Evolutionary conservation across 2,329 filamentous ascomycete genomes (phyloP).

Genomic region (Pseudogymnoascus pannorum): DNA sequence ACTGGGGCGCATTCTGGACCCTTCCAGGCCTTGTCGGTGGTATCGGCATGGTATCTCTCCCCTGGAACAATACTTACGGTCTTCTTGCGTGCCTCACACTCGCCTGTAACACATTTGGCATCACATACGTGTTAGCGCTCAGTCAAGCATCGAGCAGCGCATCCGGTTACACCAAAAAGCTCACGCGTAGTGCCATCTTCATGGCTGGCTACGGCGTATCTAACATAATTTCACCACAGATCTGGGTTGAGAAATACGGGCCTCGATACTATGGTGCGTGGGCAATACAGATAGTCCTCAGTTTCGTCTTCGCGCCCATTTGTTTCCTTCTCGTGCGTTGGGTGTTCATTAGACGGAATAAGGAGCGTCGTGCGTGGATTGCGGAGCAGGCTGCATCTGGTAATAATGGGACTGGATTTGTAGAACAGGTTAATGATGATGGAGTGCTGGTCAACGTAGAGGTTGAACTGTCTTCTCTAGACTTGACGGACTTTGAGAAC

Average conservation of each 20-base stretch:
- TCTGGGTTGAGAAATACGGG: conserved; percentile 23
- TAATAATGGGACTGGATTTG: conserved; percentile 16
- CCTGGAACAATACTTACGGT: conserved; percentile 26
- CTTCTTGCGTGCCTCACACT: conserved; percentile 29
- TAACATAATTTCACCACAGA: conserved; percentile 28
- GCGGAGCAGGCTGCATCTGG: conserved; percentile 20
- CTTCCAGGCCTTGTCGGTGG: conserved; percentile 26
- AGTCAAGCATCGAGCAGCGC: conserved; percentile 33
- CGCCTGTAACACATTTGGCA: conserved; percentile 27
- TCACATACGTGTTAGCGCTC: conserved; percentile 32
- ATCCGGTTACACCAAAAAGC: conserved; percentile 28
- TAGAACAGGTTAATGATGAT: conserved; percentile 28
- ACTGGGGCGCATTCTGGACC: conserved; percentile 28
- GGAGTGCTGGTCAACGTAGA: conserved; percentile 26
- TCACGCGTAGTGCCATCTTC: conserved; percentile 29
- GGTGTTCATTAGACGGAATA: conserved; percentile 29
- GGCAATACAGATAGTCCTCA: conserved; percentile 28
- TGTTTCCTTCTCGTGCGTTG: conserved; percentile 30
- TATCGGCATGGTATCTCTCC: conserved; percentile 28
- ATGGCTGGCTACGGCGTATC: conserved; percentile 25
- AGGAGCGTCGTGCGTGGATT: conserved; percentile 26
- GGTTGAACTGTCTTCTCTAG: conserved; percentile 32
- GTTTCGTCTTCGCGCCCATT: conserved; percentile 31
- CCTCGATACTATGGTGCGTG: conserved; percentile 31
- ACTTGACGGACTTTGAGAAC: conserved; percentile 35